Evolutionary conservation across 768 basidiomycete species (phyloP), one percentile per base, ranked within the genome.

Genomic region (Lactarius deliciosus): DNA sequence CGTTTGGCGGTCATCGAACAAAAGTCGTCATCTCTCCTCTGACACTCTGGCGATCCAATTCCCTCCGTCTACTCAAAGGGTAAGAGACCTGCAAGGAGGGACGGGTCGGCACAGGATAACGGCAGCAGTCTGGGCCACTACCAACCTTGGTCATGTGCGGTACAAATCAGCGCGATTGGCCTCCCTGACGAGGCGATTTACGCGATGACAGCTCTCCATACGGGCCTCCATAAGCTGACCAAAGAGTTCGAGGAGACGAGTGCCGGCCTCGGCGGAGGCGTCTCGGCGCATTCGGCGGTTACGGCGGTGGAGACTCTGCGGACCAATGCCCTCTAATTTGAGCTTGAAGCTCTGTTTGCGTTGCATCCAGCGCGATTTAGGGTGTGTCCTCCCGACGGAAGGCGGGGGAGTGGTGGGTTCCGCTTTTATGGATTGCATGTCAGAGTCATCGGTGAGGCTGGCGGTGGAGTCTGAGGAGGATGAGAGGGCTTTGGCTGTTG

Each of bases 191-290:
- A 91, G 78, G 57, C 81, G 81, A 68, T 84, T 84, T 61, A 89
- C 80, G 40, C 88, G 80, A 69, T 87, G 82, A 74, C 90, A 91
- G 72, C 87, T 90, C 75, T 90, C 89, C 82, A 91, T 85, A 63
- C 90, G 82, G 2, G 85, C 80, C 71, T 89, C 86, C 79, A 90
- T 84, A 79, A 91, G 86, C 66, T 84, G 82, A 64, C 87, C 87
- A 72, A 88, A 89, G 80, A 86, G 82, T 71, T 85, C 82, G 66
- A 91, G 77, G 61, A 91, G 81, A 62, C 80, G 83, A 32, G 85
- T 81, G 54, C 77, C 77, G 41, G 79, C 75, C 66, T 81, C 80
- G n/a, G 73, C 34, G 28, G 63, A 47, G 32, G 45, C 62, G 38
- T 70, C 64, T 57, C 55, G 64, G 72, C 73, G 69, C 71, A 69